phyloP scores from a whole-genome alignment of 2,329 filamentous ascomycete species.

The Metarhizium anisopliae region DNA sequence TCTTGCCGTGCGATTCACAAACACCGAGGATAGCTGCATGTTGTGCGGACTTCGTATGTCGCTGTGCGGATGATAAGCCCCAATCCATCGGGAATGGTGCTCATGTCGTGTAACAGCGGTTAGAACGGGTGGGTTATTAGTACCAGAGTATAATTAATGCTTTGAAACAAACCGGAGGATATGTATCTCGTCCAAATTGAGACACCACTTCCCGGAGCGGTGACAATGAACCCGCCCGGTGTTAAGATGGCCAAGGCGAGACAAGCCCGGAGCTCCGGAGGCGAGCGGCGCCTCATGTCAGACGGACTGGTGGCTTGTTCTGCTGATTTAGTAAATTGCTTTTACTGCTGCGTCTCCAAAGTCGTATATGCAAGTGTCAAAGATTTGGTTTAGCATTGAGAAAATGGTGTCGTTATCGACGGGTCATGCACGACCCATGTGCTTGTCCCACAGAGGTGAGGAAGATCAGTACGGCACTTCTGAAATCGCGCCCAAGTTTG shows the following conservation, averaged over 20 bases:
- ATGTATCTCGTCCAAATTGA: not conserved
- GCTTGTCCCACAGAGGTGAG: not conserved
- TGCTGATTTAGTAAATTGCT: not conserved
- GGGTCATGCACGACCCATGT: not conserved
- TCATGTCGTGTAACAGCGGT: conserved; percentile 4
- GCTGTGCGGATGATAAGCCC: not conserved
- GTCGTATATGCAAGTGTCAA: not conserved
- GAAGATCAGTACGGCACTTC: not conserved
- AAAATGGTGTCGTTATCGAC: not conserved
- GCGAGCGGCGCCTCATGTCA: not conserved
- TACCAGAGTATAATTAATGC: not conserved
- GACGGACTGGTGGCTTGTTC: not conserved
- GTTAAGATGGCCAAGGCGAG: not conserved
- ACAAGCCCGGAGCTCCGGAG: not conserved
- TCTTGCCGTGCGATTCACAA: not conserved
- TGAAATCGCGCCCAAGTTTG: not conserved
- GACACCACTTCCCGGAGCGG: not conserved
- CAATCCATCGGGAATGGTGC: not conserved
- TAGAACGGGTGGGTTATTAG: conserved; percentile 1
- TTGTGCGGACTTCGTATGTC: not conserved
- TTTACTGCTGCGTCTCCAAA: not conserved
- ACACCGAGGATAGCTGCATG: not conserved
- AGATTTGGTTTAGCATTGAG: not conserved
- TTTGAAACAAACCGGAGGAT: conserved; percentile 1
- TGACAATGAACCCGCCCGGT: too few species aligned